phyloP scores from a whole-genome alignment of 129 eudicot species.

The Glebionis coronaria region DNA sequence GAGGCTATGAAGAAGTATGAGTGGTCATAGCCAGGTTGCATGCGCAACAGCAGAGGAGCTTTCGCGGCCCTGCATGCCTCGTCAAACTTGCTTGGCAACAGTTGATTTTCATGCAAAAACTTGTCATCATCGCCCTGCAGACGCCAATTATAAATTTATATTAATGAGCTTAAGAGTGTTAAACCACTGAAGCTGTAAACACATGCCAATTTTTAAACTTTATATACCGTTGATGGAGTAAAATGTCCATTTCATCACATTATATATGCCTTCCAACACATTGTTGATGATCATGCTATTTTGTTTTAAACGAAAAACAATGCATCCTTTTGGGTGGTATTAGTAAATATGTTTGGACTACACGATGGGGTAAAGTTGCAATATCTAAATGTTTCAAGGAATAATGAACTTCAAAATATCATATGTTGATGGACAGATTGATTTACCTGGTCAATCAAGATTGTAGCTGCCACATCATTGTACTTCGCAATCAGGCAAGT shows the following conservation, averaged over 20 bases:
- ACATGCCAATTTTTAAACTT: background rate
- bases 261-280: too few species aligned
- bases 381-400: too few species aligned
- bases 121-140: slow-evolving; percentile 88
- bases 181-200: background rate
- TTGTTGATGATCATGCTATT: too few species aligned
- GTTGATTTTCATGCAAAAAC: slow-evolving; percentile 73
- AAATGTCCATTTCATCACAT: too few species aligned
- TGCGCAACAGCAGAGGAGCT: slow-evolving; percentile 74
- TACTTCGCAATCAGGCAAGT: slow-evolving; percentile 69
- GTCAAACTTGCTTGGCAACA: slow-evolving; percentile 72
- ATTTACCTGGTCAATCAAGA: slow-evolving; percentile 89
- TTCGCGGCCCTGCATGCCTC: slow-evolving; percentile 74
- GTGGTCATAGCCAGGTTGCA: slow-evolving; percentile 97
- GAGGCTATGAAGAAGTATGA: slow-evolving; percentile 81
- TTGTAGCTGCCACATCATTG: slow-evolving; percentile 72
- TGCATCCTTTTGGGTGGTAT: too few species aligned
- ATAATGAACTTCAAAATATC: background rate
- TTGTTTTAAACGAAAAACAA: too few species aligned
- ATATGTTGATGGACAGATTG: background rate
- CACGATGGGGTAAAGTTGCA: too few species aligned
- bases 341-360: too few species aligned
- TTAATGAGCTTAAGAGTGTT: background rate
- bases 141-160: background rate
- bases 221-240: too few species aligned